Base-by-base conservation (phyloP, 352 stramenopile species). In the Globisporangium spinosum region DNA sequence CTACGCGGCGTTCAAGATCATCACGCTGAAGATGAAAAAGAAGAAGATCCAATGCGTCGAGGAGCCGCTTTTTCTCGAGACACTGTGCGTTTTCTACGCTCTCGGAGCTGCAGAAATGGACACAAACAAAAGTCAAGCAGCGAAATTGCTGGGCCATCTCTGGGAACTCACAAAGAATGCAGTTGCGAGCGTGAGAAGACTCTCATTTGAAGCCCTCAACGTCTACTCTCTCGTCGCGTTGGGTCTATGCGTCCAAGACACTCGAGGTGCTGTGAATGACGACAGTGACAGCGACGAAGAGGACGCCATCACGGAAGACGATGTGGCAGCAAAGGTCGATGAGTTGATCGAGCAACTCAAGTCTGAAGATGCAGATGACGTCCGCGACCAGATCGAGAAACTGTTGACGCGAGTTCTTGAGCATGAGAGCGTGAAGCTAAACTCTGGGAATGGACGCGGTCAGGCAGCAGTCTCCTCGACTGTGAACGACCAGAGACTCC, bases 1-100 rank as follows among this genome's bases (percentile, higher is more conserved):
- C 56, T 88, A 87, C 60, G 81, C 86, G 0, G 82, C 76, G 8
- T 82, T 90, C 69, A 94, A 93, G 76, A 91, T 89, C 38, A 78
- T 94, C 32, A 45, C 79, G 3, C 69, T 79, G 40, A 94, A 92
- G 64, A 71, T 89, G 58, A 77, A 77, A 34, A 92, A 93, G 66
- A 82, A 83, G 32, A 89, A 83, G 58, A 71, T 94, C 2, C 53
- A 54, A 4, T 89, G 80, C 62, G 67, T 70, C 6, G 70, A 83
- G 3, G 60, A 81, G 9, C 49, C 76, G 6, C 79, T 84, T 3
- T 89, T 91, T 49, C 82, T 85, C 38, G 77, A 89, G 59, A 71
- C 76, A 27, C 57, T 93, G 25, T 89, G 81, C 35, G 65, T 53
- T 3, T 84, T 93, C 54, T 91, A 90, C 62, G 63, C 71, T 22